Percentiles rank a stretch among this genome's conserved stretches.
phyloP scores from a whole-genome alignment of 164 flowering plant genomes.

The Umbellularia californica region DNA sequence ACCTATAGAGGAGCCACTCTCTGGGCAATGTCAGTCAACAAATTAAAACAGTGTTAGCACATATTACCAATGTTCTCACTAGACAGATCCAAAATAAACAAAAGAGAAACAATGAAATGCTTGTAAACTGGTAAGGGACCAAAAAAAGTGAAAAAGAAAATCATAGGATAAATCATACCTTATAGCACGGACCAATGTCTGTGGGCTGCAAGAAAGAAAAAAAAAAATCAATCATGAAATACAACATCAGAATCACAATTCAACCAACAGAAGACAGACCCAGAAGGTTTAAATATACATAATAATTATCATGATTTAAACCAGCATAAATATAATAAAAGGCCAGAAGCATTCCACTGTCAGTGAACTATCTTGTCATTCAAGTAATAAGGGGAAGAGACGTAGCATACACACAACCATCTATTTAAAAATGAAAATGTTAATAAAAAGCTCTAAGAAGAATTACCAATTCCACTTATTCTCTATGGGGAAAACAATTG shows the following conservation, averaged over 20 bases:
- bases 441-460: not conserved
- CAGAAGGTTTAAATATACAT: not conserved
- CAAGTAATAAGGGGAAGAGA: not conserved
- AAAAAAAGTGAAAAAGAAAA: not conserved
- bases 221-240: not conserved
- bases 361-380: not conserved
- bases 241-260: not conserved
- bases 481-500: not conserved
- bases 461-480: too few species aligned
- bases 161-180: conserved; percentile 44
- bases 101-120: not conserved
- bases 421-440: not conserved
- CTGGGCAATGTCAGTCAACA: too few species aligned
- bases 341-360: not conserved
- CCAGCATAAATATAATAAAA: not conserved
- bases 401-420: not conserved
- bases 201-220: conserved; percentile 69
- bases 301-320: not conserved
- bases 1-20: too few species aligned
- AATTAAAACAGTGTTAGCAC: too few species aligned
- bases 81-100: not conserved
- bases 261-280: not conserved
- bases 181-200: conserved; percentile 87
- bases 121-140: not conserved
- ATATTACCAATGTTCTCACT: not conserved